Conservation (phyloP, 2,329 filamentous ascomycete species). For the Alternaria triticimaculans region DNA sequence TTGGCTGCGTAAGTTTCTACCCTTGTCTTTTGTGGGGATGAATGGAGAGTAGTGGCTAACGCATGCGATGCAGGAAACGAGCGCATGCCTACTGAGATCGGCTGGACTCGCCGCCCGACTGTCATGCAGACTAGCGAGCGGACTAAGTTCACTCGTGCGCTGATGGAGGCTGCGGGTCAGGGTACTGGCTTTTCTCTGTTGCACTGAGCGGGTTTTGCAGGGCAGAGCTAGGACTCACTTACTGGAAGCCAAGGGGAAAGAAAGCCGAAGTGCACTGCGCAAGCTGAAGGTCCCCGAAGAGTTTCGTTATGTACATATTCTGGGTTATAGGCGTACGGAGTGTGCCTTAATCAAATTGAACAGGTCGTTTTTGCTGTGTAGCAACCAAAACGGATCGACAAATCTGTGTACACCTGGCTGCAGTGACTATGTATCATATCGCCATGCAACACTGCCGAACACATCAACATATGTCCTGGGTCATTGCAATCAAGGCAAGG, state of each 20-base stretch:
- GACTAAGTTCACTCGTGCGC: conserved; percentile 7
- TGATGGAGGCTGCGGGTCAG: conserved; percentile 13
- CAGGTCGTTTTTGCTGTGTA: too few relatives aligned
- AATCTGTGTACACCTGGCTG: too few relatives aligned
- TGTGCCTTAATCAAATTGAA: rapidly evolving
- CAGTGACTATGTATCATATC: too few relatives aligned
- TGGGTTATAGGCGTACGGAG: background rate
- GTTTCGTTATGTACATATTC: background rate
- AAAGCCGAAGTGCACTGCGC: too few relatives aligned
- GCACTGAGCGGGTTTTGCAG: background rate
- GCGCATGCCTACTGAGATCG: conserved; percentile 11
- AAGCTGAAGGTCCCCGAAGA: too few relatives aligned
- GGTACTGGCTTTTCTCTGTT: background rate
- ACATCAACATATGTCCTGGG: too few relatives aligned
- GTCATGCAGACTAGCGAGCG: conserved; percentile 14
- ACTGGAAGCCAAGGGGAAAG: too few relatives aligned
- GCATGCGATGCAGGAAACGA: conserved; percentile 1
- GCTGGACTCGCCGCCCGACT: conserved; percentile 11
- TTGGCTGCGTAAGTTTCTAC: conserved; percentile 8
- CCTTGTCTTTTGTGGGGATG: background rate
- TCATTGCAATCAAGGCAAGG: too few relatives aligned
- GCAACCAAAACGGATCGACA: too few relatives aligned
- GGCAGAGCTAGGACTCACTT: rapidly evolving
- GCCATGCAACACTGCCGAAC: too few relatives aligned
- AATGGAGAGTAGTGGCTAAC: background rate